A percentile compares a stretch with the other conserved stretches of the same genome.
Evolutionary conservation across 768 basidiomycete species (phyloP).

Genomic region (Pulveroboletus frians): DNA sequence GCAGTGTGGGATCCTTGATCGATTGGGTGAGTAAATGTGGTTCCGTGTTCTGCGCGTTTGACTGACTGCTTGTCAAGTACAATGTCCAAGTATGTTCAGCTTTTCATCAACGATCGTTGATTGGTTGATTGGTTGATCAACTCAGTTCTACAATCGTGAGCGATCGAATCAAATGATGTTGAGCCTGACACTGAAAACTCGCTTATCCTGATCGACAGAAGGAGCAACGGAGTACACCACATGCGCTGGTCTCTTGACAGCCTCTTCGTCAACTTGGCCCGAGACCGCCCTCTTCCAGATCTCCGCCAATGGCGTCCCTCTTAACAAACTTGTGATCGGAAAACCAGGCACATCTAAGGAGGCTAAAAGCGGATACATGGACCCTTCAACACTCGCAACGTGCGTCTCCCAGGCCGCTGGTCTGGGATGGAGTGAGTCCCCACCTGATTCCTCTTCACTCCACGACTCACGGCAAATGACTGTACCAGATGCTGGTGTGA

Average conservation of each 20-base stretch:
- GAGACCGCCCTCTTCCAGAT: conserved; percentile 54
- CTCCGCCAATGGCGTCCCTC: conserved; percentile 39
- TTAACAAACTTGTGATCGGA: conserved; percentile 52
- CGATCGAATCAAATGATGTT: neutral
- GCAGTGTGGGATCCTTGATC: conserved; percentile 38
- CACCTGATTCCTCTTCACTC: neutral
- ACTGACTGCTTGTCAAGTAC: conserved; percentile 12
- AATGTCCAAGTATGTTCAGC: conserved; percentile 36
- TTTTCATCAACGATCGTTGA: conserved; percentile 1
- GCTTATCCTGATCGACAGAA: conserved; percentile 35
- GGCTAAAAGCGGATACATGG: conserved; percentile 54
- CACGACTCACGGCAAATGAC: neutral
- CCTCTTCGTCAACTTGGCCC: conserved; percentile 59
- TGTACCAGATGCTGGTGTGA: conserved; percentile 34
- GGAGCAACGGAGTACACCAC: conserved; percentile 62
- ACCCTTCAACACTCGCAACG: conserved; percentile 46
- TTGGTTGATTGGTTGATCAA: neutral
- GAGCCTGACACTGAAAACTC: neutral
- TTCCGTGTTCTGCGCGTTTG: neutral
- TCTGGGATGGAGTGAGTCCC: conserved; percentile 59
- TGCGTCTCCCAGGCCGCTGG: conserved; percentile 58
- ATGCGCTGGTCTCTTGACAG: conserved; percentile 51
- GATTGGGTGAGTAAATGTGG: conserved; percentile 35
- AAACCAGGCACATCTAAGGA: conserved; percentile 43
- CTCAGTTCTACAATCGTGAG: conserved; percentile 30